Percentiles rank a stretch among this genome's conserved stretches.
phyloP scores from a whole-genome alignment of 2,329 filamentous ascomycete species.

The Monascus ruber region DNA sequence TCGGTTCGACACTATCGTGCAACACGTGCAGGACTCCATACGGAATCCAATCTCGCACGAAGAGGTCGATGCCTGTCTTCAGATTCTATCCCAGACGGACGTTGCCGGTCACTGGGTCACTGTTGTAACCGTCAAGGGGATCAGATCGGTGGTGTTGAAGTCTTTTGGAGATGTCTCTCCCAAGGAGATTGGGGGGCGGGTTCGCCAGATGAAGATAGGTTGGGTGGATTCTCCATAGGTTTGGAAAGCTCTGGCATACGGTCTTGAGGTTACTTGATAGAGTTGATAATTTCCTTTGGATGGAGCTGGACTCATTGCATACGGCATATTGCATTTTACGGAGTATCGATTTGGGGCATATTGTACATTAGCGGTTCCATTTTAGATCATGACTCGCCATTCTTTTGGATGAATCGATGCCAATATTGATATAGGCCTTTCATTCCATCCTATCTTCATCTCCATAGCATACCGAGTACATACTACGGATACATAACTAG shows the following conservation, averaged over 20 bases:
- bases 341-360: no score
- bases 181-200: conserved; percentile 24
- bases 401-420: no score
- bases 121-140: conserved; percentile 34
- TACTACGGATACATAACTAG: not conserved
- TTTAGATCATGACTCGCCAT: no score
- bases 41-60: conserved; percentile 37
- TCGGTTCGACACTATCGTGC: conserved; percentile 50
- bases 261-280: conserved; percentile 2
- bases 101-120: conserved; percentile 40
- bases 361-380: no score
- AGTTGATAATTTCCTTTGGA: no score
- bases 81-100: conserved; percentile 35
- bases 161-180: conserved; percentile 25
- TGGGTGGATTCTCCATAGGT: conserved; percentile 11
- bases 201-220: conserved; percentile 16
- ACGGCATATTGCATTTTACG: no score
- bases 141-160: conserved; percentile 37
- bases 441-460: no score
- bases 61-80: conserved; percentile 38
- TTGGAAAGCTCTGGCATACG: conserved; percentile 4
- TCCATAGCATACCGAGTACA: no score
- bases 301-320: no score
- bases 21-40: conserved; percentile 58
- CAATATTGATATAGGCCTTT: no score